Evolutionary conservation across 2,329 filamentous ascomycete genomes (phyloP), one percentile per base, ranked within the genome.

Genomic region (Westerdykella sp.): DNA sequence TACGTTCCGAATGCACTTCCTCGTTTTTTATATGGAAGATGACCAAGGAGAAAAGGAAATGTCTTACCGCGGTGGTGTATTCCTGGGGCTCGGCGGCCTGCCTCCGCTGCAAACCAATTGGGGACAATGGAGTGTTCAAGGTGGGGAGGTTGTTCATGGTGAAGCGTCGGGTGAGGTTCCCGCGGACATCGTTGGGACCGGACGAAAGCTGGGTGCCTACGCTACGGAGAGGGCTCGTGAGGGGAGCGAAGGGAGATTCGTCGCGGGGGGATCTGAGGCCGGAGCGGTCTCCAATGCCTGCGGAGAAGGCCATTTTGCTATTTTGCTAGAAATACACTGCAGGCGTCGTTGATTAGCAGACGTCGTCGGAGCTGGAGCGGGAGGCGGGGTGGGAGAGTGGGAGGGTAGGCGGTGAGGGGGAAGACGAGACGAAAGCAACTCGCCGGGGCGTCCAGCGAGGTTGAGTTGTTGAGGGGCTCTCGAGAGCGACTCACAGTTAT

Each of bases 111-210:
- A 79, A 76, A 37, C 75, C 78, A 60, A 75, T 74, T 45, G 77
- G 72, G 40, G 73, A 75, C 62, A 90, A 71, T 48, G 79, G 78
- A 64, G 85, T 87, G 67, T 85, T 84, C 69, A 91, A 47, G 74
- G 77, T 89, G 78, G 69, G 87, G 77, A 71, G 87, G 83, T 71
- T 95, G 59, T 74, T 94, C 45, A 90, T 93, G 51, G 91, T 97
- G 71, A 97, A 97, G 63, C 91, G 85, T 62, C 91, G 84, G 69
- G 90, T 87, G 65, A 97, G 76, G 57, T 82, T 83, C 50, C 81
- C 80, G 68, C 90, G 83, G 53, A 79, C 78, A 63, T 95, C 87
- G 67, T 80, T 77, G 51, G 77, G 66, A 48, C 73, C 67, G 44
- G 73, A 66, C 51, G 73, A 74, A 66, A 82, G 75, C 62, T 81